Evolutionary conservation across 495 filamentous ascomycete species (phyloP).

Genomic region (Neurospora sp.): DNA sequence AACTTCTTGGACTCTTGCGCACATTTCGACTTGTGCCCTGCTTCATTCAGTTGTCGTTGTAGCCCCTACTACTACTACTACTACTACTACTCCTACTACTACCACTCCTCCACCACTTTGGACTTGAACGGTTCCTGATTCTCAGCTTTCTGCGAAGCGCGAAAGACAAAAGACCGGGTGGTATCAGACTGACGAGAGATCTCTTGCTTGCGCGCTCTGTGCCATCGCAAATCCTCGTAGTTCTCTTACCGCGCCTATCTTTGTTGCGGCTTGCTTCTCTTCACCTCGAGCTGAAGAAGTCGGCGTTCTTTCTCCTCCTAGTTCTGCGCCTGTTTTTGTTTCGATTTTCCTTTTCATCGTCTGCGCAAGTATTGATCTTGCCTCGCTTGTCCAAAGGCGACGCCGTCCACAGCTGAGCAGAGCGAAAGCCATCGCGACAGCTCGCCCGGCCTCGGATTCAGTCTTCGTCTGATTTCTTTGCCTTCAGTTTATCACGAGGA

Average conservation of each 20-base stretch:
- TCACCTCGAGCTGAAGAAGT: background rate
- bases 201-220: background rate
- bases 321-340: background rate
- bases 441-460: background rate
- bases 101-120: background rate
- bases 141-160: background rate
- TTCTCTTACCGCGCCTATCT: background rate
- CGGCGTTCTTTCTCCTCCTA: background rate
- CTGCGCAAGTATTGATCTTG: background rate
- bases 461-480: background rate
- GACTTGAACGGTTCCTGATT: background rate
- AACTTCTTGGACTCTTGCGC: background rate
- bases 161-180: background rate
- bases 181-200: background rate
- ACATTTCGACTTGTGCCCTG: constrained; percentile 4
- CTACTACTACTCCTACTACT: too few relatives aligned
- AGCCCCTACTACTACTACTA: background rate
- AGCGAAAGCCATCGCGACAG: background rate
- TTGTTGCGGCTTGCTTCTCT: background rate
- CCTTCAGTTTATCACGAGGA: background rate
- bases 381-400: background rate
- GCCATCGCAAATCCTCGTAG: background rate
- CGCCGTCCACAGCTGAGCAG: background rate
- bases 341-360: background rate
- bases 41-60: constrained; percentile 1